Conservation (phyloP, 140 eudicot genomes). For the Stevia rebaudiana region DNA sequence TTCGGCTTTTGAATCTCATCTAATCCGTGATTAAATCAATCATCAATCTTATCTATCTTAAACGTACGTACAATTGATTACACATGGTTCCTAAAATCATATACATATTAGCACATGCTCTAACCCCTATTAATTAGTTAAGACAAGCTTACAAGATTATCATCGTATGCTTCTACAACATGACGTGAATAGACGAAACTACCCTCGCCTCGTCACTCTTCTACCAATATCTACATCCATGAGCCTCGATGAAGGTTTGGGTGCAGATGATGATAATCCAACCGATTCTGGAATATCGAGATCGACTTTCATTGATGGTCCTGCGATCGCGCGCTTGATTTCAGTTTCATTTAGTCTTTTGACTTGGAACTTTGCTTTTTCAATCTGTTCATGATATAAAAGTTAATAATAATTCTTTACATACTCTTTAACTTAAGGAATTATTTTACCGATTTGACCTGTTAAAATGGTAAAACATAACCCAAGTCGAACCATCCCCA, state of each 20-base stretch:
- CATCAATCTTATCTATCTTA: not conserved
- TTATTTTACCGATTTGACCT: not conserved
- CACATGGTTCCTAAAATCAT: conserved; percentile 25
- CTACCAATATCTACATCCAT: conserved; percentile 59
- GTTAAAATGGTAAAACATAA: conserved; percentile 1
- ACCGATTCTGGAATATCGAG: conserved; percentile 96
- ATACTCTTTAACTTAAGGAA: not conserved
- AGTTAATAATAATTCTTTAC: not conserved
- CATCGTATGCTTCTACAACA: conserved; percentile 25
- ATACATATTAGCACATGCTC: conserved; percentile 25
- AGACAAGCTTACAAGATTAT: conserved; percentile 7
- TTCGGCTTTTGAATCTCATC: too few relatives aligned
- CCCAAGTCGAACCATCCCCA: not conserved
- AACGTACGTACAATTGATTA: conserved; percentile 7
- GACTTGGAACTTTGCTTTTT: conserved; percentile 54
- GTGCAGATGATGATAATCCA: conserved; percentile 53
- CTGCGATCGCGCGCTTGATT: conserved; percentile 64
- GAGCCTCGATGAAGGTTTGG: conserved; percentile 56
- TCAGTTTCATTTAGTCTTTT: conserved; percentile 57
- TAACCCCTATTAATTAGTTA: conserved; percentile 16
- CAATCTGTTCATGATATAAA: conserved; percentile 36
- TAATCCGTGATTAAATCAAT: conserved; percentile 2
- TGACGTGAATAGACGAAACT: conserved; percentile 17
- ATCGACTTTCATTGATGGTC: conserved; percentile 55
- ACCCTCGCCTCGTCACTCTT: conserved; percentile 54